Evolutionary conservation across 257 asterid genomes (phyloP).

Genomic region (Nicotiana tomentosiformis): DNA sequence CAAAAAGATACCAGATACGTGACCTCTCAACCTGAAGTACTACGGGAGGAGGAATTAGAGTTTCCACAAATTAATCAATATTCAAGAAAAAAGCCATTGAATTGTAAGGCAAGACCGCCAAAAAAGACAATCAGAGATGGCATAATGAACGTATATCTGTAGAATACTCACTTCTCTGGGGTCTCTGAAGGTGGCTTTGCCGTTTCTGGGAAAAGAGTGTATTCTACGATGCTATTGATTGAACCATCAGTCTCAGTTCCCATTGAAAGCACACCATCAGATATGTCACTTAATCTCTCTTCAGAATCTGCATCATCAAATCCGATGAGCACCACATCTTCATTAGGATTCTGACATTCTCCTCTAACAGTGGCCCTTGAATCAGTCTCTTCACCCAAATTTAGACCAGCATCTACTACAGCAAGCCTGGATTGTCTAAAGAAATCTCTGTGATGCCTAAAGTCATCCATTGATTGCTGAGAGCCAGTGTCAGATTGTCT

Average conservation of each 20-base stretch:
- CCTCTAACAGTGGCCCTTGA: constrained; percentile 27
- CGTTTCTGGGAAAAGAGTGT: constrained; percentile 73
- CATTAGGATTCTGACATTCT: constrained; percentile 35
- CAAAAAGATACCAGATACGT: background rate
- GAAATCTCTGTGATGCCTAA: constrained; percentile 70
- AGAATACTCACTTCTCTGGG: constrained; percentile 56
- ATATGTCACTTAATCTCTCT: constrained; percentile 88
- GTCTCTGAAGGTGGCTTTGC: constrained; percentile 45
- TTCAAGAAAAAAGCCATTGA: background rate
- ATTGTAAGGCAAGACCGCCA: background rate
- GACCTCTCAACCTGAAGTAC: background rate
- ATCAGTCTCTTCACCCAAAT: constrained; percentile 28
- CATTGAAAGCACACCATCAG: constrained; percentile 93
- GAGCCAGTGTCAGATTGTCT: constrained; percentile 87
- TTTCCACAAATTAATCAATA: background rate
- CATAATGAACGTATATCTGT: background rate
- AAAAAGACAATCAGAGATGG: background rate
- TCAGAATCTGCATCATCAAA: constrained; percentile 81
- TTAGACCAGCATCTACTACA: constrained; percentile 30
- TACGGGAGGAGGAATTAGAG: background rate
- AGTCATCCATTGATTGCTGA: constrained; percentile 69
- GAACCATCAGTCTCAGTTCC: constrained; percentile 93
- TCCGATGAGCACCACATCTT: constrained; percentile 63
- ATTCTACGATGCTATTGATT: constrained; percentile 66
- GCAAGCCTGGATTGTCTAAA: constrained; percentile 72